Evolutionary conservation across 768 basidiomycete species (phyloP), one percentile per base, ranked within the genome.

Genomic region (Macrocybe gigantea): DNA sequence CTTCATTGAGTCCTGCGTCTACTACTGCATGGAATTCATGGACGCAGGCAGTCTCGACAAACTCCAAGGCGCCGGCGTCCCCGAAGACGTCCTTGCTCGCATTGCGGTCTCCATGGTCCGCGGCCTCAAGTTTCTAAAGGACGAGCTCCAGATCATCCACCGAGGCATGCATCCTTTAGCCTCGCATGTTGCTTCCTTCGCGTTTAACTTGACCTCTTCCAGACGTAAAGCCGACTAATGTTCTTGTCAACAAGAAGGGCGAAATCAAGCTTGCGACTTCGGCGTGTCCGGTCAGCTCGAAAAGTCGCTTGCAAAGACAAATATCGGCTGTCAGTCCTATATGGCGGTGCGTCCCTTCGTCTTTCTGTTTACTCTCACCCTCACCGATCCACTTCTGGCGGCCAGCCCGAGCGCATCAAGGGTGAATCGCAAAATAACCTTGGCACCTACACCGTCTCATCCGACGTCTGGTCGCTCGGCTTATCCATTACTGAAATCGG

Each of bases 1-100:
- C 73, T 97, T 96, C 67, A 93, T 96, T 66, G 96, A 99, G 63
- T 91, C 91, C n/a, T 99, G 95, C 64, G 96, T 99, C 15, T 97
- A 99, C 69, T 97, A 96, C 65, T 98, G 94, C 68, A 98, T 98
- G 94, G 96, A 99, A 72, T 91, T 85, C 69, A 99, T 99, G 96
- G 95, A 99, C 63, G 94, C 93, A 8, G 93, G 94, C n/a, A 88
- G 85, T 36, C 77, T 99, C 41, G 96, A 97, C 64, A 89, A 85
- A 54, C 75, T 98, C 30, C 69, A 73, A 44, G 71, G 69, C 38
- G 69, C 70, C 11, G 79, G 84, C 38, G 73, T 83, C 51, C 79
- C 81, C 41, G 96, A 99, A 61, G 73, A 82, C 34, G 91, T 95
- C 7, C 71, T 99, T 15, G 82, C 83, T 9, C 77, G 88, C 41